These are phyloP conservation scores for Aspergillus sp. DNA, from an alignment of 2,329 filamentous ascomycete species.

Conservation along the genomic window DNA sequence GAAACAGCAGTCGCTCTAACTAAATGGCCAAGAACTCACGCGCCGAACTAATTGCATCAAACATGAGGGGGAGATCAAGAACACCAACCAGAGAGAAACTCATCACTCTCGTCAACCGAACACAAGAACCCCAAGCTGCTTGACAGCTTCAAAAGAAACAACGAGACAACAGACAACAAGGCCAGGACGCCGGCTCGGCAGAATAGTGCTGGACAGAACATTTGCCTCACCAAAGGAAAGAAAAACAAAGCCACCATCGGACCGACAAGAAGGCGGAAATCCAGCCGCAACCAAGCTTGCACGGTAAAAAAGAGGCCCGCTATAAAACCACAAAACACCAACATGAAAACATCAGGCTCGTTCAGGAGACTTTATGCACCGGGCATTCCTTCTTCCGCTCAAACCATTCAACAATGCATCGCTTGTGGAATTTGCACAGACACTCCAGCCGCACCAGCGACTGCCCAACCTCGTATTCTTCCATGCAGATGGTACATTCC, in stretches of 20 bases:
- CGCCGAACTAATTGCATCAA: neutral
- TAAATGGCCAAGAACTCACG: neutral
- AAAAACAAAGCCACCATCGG: neutral
- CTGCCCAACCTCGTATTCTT: constrained; percentile 64
- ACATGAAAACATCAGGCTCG: neutral
- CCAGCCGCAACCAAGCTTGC: neutral
- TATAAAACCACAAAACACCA: neutral
- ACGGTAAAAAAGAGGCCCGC: neutral
- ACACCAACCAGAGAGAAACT: neutral
- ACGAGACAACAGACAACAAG: neutral
- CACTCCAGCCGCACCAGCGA: constrained; percentile 63
- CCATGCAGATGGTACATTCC: constrained; percentile 67
- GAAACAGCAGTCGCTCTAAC: neutral
- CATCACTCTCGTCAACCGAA: neutral
- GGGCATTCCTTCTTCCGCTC: constrained; percentile 61
- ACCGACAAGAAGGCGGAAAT: neutral
- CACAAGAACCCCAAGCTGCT: neutral
- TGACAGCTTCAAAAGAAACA: neutral
- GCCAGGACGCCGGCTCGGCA: constrained; percentile 13
- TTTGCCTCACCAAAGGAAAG: neutral
- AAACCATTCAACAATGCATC: constrained; percentile 64
- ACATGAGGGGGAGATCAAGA: neutral
- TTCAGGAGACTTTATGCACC: constrained; percentile 55
- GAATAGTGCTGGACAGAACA: neutral
- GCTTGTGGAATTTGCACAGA: constrained; percentile 64